These are phyloP conservation scores for Atkinsonella hypoxylon DNA, from an alignment of 2,329 filamentous ascomycete species.

Conservation along the genomic window DNA sequence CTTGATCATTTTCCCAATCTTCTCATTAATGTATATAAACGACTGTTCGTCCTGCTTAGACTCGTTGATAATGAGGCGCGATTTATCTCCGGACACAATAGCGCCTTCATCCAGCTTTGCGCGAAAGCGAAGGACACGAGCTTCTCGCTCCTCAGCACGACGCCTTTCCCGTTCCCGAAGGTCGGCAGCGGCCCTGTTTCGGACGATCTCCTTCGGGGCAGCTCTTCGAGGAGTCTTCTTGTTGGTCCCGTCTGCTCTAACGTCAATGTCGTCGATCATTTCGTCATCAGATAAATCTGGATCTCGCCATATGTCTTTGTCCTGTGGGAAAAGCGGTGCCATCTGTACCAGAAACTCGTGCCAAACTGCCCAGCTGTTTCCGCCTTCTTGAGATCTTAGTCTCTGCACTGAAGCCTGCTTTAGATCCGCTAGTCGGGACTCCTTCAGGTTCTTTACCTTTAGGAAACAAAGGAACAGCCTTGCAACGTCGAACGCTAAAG, in stretches of 20 bases:
- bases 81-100: slow-evolving; percentile 30
- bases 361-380: slow-evolving; percentile 13
- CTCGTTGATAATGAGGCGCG: slow-evolving; percentile 53
- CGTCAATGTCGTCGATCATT: slow-evolving; percentile 9
- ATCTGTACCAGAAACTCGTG: slow-evolving; percentile 17
- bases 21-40: slow-evolving; percentile 50
- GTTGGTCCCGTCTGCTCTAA: slow-evolving; percentile 8
- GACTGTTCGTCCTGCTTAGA: slow-evolving; percentile 47
- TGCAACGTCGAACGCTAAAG: slow-evolving; percentile 18
- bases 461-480: slow-evolving; percentile 20
- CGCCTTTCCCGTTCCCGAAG: slow-evolving; percentile 42
- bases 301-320: slow-evolving; percentile 20
- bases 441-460: slow-evolving; percentile 13
- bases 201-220: slow-evolving; percentile 20
- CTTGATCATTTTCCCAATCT: slow-evolving; percentile 57
- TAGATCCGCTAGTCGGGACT: slow-evolving; percentile 7
- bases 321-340: slow-evolving; percentile 18
- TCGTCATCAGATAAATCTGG: slow-evolving; percentile 13
- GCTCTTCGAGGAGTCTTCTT: slow-evolving; percentile 12
- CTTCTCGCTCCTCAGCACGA: slow-evolving; percentile 42
- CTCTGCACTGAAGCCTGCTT: slow-evolving; percentile 8
- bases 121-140: slow-evolving; percentile 36
- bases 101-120: slow-evolving; percentile 32
- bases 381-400: slow-evolving; percentile 11
- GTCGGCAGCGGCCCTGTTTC: slow-evolving; percentile 29